Evolutionary conservation across 129 eudicot genomes (phyloP), one percentile per base, ranked within the genome.

Genomic region (Centrapalus pauciflorus): DNA sequence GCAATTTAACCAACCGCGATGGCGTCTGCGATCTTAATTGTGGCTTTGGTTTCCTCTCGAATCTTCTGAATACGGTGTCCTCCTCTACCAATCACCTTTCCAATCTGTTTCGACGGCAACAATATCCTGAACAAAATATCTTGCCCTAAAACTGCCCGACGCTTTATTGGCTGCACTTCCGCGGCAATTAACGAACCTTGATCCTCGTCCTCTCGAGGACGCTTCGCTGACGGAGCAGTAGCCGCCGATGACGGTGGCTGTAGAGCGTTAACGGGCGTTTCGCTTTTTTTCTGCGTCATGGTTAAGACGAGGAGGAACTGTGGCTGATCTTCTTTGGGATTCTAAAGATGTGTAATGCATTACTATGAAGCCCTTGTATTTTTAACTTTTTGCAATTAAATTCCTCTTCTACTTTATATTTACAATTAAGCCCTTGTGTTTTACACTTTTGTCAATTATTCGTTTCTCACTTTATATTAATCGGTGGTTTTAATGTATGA

Each of bases 31-130:
- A 88, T 82, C 80, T 93, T 93, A 25, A 93, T 80, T 35, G 83
- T 80, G 7, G 98, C 98, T 61, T 77, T 80, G 9, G 92, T 81
- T 4, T 81, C 84, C n/a, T 93, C 96, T 0, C 96, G 77, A 67
- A 93, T 82, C 80, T 86, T 88, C 90, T 88, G 95, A 61, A 93
- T 89, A 2, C 98, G 90, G 69, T 69, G 81, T 9, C 98, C 98
- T 14, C 67, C 84, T 62, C 71, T 88, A 27, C 98, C 98, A 7
- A 93, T 93, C 17, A 93, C 98, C 72, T 85, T 93, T 41, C 98
- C 98, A 6, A 88, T 93, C 76, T 93, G 92, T 63, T 82, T 79
- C 46, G 98, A 93, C 11, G 96, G 96, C 35, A 93, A 79, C 61
- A 93, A 75, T 17, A 93, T 87, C 29, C 98, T 78, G 64, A 69